Evolutionary conservation across 2,329 filamentous ascomycete species (phyloP), one percentile per base, ranked within the genome.

Genomic region (Monilinia laxa): DNA sequence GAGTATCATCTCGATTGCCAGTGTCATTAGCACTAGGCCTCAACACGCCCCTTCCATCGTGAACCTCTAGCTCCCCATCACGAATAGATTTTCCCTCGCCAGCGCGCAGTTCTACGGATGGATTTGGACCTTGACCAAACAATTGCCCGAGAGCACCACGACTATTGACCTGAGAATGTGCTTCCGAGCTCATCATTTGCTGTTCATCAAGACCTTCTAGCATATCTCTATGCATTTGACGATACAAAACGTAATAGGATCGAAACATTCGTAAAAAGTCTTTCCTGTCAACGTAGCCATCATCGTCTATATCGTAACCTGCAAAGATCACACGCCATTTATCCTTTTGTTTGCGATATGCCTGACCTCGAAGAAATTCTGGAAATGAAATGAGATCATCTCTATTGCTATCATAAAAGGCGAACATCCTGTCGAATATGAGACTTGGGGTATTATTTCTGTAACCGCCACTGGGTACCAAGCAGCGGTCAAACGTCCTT

Each of bases 341-440:
- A 71, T 91, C 87, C 72, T 90, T 87, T 67, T 85, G 81, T 72
- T 87, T 88, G 38, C 86, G 80, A 72, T 87, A 89, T 5, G 92
- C 89, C 58, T 97, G 82, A 0, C 92, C 95, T 67, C 90, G 87
- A 31, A 98, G 80, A 75, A 97, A 99, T 76, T 99, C 95, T 59
- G 92, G 85, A 72, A 99, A 98, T 10, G 91, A 91, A 73, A 99
- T 97, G 10, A 96, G 81, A 28, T 90, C 91, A 75, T 99, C 92
- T 53, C 87, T 85, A 76, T 98, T 94, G 42, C 89, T 91, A 78
- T 99, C 95, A 77, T 97, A 99, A 77, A 97, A 97, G 62, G 91
- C 87, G 79, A 98, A 99, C 85, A 97, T 95, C 71, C 95, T 90
- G 77, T 99, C 94, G 75, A 96, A 95, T 68, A 99, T 91, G 18